These are phyloP conservation scores for Puccinellia tenuiflora DNA, from an alignment of 176 grass and related monocot genomes.

Conservation along the genomic window DNA sequence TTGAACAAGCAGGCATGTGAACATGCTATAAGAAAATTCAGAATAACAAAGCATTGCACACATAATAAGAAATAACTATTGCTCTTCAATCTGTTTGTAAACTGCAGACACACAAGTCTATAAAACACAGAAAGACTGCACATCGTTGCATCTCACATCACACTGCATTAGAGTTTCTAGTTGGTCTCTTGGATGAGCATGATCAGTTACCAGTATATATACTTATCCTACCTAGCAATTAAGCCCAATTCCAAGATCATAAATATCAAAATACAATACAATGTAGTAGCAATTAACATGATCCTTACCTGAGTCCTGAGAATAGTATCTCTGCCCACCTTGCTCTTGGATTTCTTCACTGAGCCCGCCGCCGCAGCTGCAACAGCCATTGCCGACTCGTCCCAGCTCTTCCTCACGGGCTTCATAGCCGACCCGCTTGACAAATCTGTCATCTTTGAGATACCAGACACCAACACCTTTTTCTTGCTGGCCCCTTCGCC, in stretches of 20 bases:
- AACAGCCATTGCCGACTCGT: conserved; percentile 39
- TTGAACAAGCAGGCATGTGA: neutral
- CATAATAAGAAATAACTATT: neutral
- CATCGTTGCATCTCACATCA: neutral
- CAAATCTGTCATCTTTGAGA: conserved; percentile 69
- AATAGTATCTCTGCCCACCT: conserved; percentile 47
- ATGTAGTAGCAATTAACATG: neutral
- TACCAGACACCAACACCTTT: conserved; percentile 72
- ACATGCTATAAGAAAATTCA: neutral
- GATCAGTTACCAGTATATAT: too few relatives aligned
- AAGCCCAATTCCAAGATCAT: neutral
- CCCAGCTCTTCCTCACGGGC: conserved; percentile 85
- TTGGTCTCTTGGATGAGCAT: neutral
- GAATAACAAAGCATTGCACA: neutral
- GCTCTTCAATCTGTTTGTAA: neutral
- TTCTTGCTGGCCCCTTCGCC: conserved; percentile 64
- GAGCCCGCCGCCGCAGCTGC: neutral
- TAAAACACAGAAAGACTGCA: neutral
- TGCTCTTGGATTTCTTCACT: conserved; percentile 44
- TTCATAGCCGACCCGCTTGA: conserved; percentile 42
- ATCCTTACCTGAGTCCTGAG: conserved; percentile 78
- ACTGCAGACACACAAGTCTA: neutral
- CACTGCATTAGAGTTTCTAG: neutral
- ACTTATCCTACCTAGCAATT: neutral
- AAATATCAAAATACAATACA: neutral